These are phyloP conservation scores for Brassica napus DNA, from an alignment of 345 rosid species.

Conservation along the genomic window DNA sequence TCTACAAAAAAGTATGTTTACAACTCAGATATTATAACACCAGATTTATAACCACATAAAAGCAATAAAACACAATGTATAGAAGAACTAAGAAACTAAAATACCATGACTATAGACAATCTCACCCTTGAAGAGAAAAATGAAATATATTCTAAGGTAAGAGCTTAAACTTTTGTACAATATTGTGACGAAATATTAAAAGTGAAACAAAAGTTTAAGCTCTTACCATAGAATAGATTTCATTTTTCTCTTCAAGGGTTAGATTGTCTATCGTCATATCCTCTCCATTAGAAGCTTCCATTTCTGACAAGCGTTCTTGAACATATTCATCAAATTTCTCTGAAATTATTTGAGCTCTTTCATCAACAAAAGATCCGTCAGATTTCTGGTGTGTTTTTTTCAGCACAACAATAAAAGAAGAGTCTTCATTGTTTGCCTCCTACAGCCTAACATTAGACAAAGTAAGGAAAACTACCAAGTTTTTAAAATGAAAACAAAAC, in stretches of 20 bases:
- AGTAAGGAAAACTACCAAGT: no score
- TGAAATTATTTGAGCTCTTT: not conserved
- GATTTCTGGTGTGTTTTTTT: not conserved
- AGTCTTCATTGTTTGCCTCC: no score
- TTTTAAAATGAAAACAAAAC: no score
- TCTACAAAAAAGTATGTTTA: not conserved
- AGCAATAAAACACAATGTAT: no score
- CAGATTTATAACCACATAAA: no score
- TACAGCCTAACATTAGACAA: no score
- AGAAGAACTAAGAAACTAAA: no score
- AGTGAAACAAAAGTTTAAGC: not conserved
- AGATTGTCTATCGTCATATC: not conserved
- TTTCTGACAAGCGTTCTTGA: not conserved
- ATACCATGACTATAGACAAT: no score
- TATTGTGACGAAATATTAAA: not conserved
- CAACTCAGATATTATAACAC: no score
- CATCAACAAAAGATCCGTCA: not conserved
- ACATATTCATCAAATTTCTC: not conserved
- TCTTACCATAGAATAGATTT: not conserved
- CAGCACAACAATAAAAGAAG: no score
- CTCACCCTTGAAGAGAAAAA: no score
- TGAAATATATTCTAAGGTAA: not conserved
- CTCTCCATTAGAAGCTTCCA: not conserved
- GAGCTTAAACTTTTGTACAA: no score
- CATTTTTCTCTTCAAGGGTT: not conserved